Evolutionary conservation across 2,329 filamentous ascomycete genomes (phyloP).

Genomic region (Chrysoporthe puriensis): DNA sequence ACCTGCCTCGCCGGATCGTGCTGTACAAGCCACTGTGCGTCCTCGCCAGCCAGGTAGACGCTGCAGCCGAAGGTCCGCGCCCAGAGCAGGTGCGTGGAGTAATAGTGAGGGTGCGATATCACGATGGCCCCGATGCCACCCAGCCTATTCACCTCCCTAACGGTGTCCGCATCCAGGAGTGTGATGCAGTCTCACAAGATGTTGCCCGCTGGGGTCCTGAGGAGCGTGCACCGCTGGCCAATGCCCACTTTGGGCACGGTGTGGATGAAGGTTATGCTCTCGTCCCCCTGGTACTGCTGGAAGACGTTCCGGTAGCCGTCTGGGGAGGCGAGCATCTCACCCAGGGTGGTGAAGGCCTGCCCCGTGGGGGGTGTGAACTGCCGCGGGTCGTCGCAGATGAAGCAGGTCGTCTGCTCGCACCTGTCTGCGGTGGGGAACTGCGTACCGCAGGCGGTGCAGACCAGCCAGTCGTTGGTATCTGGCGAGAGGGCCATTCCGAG

Average conservation of each 20-base stretch:
- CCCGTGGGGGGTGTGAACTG: constrained; percentile 69
- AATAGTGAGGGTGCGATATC: constrained; percentile 83
- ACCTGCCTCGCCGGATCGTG: constrained; percentile 45
- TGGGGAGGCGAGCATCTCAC: constrained; percentile 41
- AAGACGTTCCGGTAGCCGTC: constrained; percentile 57
- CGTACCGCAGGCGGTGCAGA: constrained; percentile 72
- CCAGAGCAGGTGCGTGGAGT: constrained; percentile 77
- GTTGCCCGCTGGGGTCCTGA: constrained; percentile 69
- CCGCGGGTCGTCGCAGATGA: constrained; percentile 74
- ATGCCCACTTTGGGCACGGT: constrained; percentile 69
- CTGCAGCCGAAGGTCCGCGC: constrained; percentile 68
- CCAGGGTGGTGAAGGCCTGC: constrained; percentile 68
- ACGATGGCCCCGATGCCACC: constrained; percentile 74
- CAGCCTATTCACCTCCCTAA: constrained; percentile 57
- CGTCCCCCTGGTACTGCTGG: constrained; percentile 49
- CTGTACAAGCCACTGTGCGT: constrained; percentile 65
- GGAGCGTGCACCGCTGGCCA: constrained; percentile 72
- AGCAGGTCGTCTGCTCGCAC: constrained; percentile 57
- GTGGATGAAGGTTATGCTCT: constrained; percentile 49
- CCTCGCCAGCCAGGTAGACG: constrained; percentile 69
- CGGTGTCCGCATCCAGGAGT: constrained; percentile 67
- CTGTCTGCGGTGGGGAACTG: constrained; percentile 63
- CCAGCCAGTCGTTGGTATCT: constrained; percentile 40
- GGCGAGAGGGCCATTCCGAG: background rate
- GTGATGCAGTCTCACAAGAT: constrained; percentile 81